Conservation (phyloP, 768 basidiomycete species). For the Lactifluus piperatus region DNA sequence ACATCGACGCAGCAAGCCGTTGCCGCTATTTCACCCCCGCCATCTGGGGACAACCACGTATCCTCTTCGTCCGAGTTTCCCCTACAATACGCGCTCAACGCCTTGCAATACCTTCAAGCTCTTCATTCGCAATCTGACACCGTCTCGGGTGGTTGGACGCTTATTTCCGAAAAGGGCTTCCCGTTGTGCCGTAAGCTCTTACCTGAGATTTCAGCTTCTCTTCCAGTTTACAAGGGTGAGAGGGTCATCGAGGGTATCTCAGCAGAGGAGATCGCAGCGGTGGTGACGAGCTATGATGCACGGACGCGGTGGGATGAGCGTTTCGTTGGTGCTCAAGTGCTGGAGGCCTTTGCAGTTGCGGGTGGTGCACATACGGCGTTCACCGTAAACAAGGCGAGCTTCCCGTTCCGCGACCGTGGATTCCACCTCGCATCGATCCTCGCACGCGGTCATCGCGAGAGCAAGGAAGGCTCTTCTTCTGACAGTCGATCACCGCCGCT, state of each 20-base stretch:
- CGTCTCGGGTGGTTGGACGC: conserved; percentile 58
- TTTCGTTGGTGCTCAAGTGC: conserved; percentile 55
- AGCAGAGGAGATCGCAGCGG: conserved; percentile 79
- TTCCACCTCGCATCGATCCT: conserved; percentile 73
- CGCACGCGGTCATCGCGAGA: conserved; percentile 39
- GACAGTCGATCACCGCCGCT: conserved; percentile 43
- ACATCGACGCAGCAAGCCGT: conserved; percentile 70
- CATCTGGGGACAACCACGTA: conserved; percentile 32
- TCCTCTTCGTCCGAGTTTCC: conserved; percentile 52
- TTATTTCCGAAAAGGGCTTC: conserved; percentile 68
- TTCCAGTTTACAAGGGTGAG: conserved; percentile 81
- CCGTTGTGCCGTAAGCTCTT: conserved; percentile 68
- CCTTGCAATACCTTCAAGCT: conserved; percentile 69
- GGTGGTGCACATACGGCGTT: conserved; percentile 61
- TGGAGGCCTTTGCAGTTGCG: conserved; percentile 68
- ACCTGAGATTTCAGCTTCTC: conserved; percentile 65
- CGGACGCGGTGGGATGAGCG: conserved; percentile 83
- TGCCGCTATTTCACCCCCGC: conserved; percentile 60
- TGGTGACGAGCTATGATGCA: conserved; percentile 60
- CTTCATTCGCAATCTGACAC: conserved; percentile 46
- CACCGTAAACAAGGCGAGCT: conserved; percentile 63
- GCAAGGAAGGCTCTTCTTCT: conserved; percentile 28
- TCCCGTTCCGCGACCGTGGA: conserved; percentile 86
- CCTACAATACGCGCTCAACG: conserved; percentile 77
- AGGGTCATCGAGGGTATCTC: conserved; percentile 91